Evolutionary conservation across 2,329 filamentous ascomycete genomes (phyloP).

Genomic region (Clarireedia sp.): DNA sequence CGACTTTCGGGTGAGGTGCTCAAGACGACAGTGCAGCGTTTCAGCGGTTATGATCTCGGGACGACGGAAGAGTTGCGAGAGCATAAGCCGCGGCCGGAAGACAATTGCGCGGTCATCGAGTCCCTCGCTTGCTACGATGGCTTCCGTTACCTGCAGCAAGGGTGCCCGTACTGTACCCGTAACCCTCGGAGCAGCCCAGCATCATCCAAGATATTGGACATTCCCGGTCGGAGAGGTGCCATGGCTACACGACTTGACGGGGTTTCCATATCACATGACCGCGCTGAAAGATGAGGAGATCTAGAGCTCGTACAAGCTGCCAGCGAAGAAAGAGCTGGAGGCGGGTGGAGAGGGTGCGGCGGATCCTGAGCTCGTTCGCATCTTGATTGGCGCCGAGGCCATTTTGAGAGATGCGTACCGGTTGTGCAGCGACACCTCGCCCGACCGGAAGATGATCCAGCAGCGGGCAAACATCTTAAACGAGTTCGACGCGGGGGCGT

Average conservation of each 20-base stretch:
- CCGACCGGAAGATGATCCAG: slow-evolving; percentile 12
- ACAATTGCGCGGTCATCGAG: too few species aligned
- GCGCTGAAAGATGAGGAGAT: slow-evolving; percentile 12
- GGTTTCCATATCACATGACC: slow-evolving; percentile 7
- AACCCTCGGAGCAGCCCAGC: background rate
- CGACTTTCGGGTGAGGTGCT: too few species aligned
- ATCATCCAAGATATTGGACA: slow-evolving; percentile 10
- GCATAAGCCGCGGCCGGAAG: too few species aligned
- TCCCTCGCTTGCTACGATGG: too few species aligned
- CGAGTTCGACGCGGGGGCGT: slow-evolving; percentile 9
- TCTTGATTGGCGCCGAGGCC: slow-evolving; percentile 9
- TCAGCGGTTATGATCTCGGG: too few species aligned
- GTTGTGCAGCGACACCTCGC: slow-evolving; percentile 12
- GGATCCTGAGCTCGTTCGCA: slow-evolving; percentile 11
- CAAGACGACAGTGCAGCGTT: too few species aligned
- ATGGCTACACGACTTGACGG: slow-evolving; percentile 9
- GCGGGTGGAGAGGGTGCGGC: background rate
- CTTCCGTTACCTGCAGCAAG: too few species aligned
- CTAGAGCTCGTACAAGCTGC: slow-evolving; percentile 11
- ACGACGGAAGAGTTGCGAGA: too few species aligned
- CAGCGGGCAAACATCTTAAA: slow-evolving; percentile 13
- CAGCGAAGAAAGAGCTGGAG: slow-evolving; percentile 9
- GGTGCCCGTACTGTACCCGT: too few species aligned
- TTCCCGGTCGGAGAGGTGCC: slow-evolving; percentile 7
- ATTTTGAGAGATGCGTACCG: slow-evolving; percentile 11